Base-by-base conservation (phyloP, 2,329 filamentous ascomycete species). In the Aspergillus sp. region DNA sequence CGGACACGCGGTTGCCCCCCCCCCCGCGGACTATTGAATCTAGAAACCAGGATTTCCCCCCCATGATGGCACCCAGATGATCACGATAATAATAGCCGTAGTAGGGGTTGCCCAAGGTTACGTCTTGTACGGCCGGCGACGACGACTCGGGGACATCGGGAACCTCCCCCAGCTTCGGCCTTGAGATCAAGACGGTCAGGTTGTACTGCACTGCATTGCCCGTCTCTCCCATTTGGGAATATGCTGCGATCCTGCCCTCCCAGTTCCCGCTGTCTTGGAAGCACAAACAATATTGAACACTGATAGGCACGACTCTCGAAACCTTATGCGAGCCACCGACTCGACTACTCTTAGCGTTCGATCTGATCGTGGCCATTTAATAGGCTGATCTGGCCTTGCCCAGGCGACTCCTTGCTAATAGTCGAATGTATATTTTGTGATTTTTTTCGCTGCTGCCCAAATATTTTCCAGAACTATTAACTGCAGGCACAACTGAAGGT, bases 91-190 rank as follows among this genome's bases (percentile, higher is more conserved):
- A 31, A 31, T 31, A 31, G 9, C 27, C 27, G 27, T 31, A 9
- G 27, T 31, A 9, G 9, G 27, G 4, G 27, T 31, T 31, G 27
- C 27, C 27, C 39, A 44, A 53, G 31, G 51, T 54, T 55, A 48
- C 52, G 27, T 31, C 23, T 39, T 48, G 44, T 55, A 40, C 52
- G 23, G 43, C 31, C 52, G 45, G 37, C 27, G 27, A 11, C 23
- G 5, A 24, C 44, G 53, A 55, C 45, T 50, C 46, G 45, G 53
- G 53, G 46, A 49, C 24, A 41, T 50, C 53, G 46, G 53, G 37
- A 35, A 55, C 53, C 23, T 44, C 27, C 53, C 45, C 46, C 53
- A 55, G 35, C 24, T 35, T 44, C 45, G 37, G 45, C 46, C 44
- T 24, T 21, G 41, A 53, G 31, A 11, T 31, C 27, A 31, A 31